These are phyloP conservation scores for Dothidotthia symphoricarpi DNA, from an alignment of 2,329 filamentous ascomycete species.

Conservation along the genomic window DNA sequence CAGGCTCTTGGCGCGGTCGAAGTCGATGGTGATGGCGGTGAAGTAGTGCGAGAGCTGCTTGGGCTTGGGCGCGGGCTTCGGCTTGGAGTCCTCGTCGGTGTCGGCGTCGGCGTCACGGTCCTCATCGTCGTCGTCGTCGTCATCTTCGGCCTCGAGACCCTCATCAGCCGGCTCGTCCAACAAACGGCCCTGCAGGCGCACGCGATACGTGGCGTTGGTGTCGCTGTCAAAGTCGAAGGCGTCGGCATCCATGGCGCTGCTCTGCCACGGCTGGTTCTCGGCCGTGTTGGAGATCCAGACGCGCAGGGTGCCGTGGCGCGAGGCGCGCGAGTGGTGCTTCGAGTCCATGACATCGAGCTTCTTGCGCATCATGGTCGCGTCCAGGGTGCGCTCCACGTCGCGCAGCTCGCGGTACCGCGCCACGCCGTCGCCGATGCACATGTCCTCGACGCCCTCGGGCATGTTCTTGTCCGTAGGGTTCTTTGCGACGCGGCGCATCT, in stretches of 20 bases:
- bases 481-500: conserved; percentile 75
- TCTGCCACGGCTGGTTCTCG: conserved; percentile 93
- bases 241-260: conserved; percentile 64
- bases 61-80: conserved; percentile 44
- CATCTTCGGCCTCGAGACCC: conserved; percentile 34
- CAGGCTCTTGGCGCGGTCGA: conserved; percentile 59
- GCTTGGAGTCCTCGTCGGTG: conserved; percentile 37
- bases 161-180: conserved; percentile 55
- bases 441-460: conserved; percentile 78
- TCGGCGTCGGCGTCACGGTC: conserved; percentile 60
- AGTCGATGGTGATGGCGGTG: conserved; percentile 69
- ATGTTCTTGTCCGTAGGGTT: conserved; percentile 95
- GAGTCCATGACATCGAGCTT: conserved; percentile 85
- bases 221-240: conserved; percentile 79
- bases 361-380: conserved; percentile 93
- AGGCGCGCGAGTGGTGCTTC: conserved; percentile 69
- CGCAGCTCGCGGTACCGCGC: conserved; percentile 79
- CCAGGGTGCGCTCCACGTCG: conserved; percentile 82
- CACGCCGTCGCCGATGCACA: conserved; percentile 77
- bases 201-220: conserved; percentile 75
- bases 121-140: conserved; percentile 32
- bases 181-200: conserved; percentile 87
- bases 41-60: conserved; percentile 73
- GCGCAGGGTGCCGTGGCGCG: conserved; percentile 80
- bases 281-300: conserved; percentile 95